Percentiles rank a stretch among this genome's conserved stretches.
These are phyloP conservation scores for Ashbya aceris DNA, from an alignment of 1,139 yeast species.

Conservation along the genomic window DNA sequence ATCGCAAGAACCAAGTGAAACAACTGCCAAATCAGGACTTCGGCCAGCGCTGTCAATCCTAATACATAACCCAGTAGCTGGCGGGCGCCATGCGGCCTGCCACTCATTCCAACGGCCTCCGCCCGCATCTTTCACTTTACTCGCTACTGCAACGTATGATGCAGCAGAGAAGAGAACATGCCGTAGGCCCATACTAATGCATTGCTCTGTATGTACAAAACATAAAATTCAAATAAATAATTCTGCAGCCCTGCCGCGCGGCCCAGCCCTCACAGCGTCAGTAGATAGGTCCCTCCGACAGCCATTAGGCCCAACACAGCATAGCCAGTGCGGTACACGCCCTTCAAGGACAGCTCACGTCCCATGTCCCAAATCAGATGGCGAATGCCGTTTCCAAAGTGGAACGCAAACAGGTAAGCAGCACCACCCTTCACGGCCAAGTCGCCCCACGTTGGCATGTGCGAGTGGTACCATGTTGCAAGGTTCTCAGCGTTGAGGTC, in stretches of 20 bases:
- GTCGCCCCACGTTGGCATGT: constrained; percentile 57
- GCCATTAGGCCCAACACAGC: constrained; percentile 67
- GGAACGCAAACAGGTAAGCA: constrained; percentile 82
- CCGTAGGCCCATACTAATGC: constrained; percentile 33
- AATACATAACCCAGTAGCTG: too few species aligned
- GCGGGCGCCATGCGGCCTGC: too few species aligned
- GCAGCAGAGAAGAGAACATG: constrained; percentile 23
- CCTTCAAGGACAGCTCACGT: constrained; percentile 64
- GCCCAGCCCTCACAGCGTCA: constrained; percentile 2
- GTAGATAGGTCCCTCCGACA: constrained; percentile 49
- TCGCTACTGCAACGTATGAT: too few species aligned
- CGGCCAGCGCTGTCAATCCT: too few species aligned
- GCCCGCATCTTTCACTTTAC: too few species aligned
- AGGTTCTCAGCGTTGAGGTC: constrained; percentile 57
- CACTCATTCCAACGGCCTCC: too few species aligned
- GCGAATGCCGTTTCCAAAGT: constrained; percentile 77
- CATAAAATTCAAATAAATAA: not conserved
- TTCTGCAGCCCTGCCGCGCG: not conserved
- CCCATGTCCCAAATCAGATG: constrained; percentile 91
- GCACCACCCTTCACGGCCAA: constrained; percentile 56
- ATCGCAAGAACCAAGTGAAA: too few species aligned
- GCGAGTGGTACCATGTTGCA: constrained; percentile 39
- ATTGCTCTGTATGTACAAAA: not conserved
- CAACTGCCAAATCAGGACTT: too few species aligned
- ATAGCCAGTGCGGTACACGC: constrained; percentile 90